A percentile compares a stretch with the other conserved stretches of the same genome.
These are phyloP conservation scores for Saccharomycopsis hybrid DNA, from an alignment of 1,139 yeast genomes.

Conservation along the genomic window DNA sequence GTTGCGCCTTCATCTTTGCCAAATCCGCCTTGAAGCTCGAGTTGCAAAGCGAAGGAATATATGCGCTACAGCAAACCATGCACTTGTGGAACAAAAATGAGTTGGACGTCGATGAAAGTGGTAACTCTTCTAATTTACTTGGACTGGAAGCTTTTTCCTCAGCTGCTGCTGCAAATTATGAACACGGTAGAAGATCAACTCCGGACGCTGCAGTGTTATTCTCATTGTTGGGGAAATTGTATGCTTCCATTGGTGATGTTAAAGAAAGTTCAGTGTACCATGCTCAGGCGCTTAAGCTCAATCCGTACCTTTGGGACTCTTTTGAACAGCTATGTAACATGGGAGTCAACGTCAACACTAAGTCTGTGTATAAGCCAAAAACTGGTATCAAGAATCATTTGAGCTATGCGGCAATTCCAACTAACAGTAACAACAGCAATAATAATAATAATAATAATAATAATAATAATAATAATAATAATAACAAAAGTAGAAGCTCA, in stretches of 20 bases:
- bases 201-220: constrained; percentile 67
- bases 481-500: neutral
- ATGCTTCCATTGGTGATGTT: constrained; percentile 49
- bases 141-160: no score
- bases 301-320: constrained; percentile 86
- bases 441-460: no score
- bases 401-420: neutral
- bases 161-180: neutral
- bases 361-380: constrained; percentile 45
- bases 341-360: constrained; percentile 62
- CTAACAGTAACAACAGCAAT: no score
- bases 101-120: neutral
- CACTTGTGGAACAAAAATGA: constrained; percentile 28
- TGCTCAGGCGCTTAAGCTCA: constrained; percentile 58
- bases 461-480: no score
- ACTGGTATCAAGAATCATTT: neutral
- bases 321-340: constrained; percentile 67
- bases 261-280: constrained; percentile 63
- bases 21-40: constrained; percentile 54
- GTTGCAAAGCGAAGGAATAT: constrained; percentile 57
- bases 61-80: constrained; percentile 42
- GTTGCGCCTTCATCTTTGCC: constrained; percentile 68
- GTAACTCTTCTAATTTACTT: no score
- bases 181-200: constrained; percentile 1
- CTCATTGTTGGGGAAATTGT: constrained; percentile 66